Conservation (phyloP, 371 early-diverging fungal genomes). For the Mortierella sp. region DNA sequence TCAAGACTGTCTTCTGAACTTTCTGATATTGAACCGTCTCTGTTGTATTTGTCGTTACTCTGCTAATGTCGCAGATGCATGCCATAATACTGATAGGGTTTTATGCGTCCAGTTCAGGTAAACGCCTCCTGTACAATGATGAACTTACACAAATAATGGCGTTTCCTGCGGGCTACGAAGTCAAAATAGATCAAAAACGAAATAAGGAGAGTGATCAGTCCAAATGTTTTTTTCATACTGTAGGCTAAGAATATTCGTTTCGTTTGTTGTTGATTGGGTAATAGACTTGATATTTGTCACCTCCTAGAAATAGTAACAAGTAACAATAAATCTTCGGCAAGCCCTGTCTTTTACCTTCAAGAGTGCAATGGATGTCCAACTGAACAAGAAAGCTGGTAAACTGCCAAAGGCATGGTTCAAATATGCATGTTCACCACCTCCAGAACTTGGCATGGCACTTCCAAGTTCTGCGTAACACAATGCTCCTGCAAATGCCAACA, state of each 20-base stretch:
- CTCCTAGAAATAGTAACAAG: not conserved
- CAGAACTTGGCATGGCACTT: constrained; percentile 85
- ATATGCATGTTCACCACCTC: constrained; percentile 89
- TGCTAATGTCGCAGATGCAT: not conserved
- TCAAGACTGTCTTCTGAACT: too few relatives aligned
- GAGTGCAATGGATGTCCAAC: constrained; percentile 76
- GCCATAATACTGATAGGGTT: not conserved
- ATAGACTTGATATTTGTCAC: not conserved
- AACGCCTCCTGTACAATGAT: not conserved
- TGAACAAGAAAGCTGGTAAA: constrained; percentile 86
- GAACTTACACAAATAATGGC: constrained; percentile 76
- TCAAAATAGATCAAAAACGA: not conserved
- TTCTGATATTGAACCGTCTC: too few relatives aligned
- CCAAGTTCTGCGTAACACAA: constrained; percentile 90
- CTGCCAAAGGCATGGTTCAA: constrained; percentile 83
- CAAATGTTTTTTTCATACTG: constrained; percentile 2
- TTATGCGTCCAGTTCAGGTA: not conserved
- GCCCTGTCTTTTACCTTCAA: constrained; percentile 62
- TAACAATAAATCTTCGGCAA: not conserved
- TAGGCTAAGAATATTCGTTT: not conserved
- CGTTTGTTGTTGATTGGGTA: not conserved
- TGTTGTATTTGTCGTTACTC: too few relatives aligned
- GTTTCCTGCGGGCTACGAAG: constrained; percentile 73
- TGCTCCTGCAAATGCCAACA: constrained; percentile 83
- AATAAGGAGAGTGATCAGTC: not conserved